Evolutionary conservation across 768 basidiomycete genomes (phyloP).

Genomic region (Rhodotorula kratochvilovae): DNA sequence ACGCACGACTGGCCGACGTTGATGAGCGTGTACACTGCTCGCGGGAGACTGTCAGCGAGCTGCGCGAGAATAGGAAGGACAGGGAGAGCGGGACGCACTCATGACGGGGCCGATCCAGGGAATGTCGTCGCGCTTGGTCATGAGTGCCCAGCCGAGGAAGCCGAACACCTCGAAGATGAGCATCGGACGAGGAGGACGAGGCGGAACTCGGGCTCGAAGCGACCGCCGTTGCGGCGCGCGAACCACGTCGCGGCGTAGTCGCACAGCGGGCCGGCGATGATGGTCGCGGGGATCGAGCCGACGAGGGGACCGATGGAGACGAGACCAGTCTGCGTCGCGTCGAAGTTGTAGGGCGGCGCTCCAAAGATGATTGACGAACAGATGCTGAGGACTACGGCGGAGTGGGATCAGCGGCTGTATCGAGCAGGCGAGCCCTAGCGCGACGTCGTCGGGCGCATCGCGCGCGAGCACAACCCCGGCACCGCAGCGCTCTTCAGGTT

Average conservation of each 20-base stretch:
- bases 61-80: too few species aligned
- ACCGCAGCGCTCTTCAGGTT: too few species aligned
- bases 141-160: constrained; percentile 47
- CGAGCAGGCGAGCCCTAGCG: too few species aligned
- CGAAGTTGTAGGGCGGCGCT: constrained; percentile 32
- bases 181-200: constrained; percentile 52
- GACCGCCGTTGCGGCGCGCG: constrained; percentile 52
- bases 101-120: constrained; percentile 26
- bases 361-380: constrained; percentile 38
- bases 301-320: constrained; percentile 40
- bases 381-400: constrained; percentile 16
- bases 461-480: too few species aligned
- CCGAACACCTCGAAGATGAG: constrained; percentile 50
- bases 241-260: constrained; percentile 53
- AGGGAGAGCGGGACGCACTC: background rate
- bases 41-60: too few species aligned
- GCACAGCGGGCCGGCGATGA: constrained; percentile 34
- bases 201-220: constrained; percentile 53
- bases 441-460: too few species aligned
- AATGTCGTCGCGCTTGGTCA: background rate
- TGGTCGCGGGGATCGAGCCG: constrained; percentile 18
- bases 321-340: constrained; percentile 31
- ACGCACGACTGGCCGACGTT: constrained; percentile 50
- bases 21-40: constrained; percentile 1
- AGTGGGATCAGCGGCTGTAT: too few species aligned